Percentiles rank a stretch among this genome's conserved stretches.
These are phyloP conservation scores for Xylaria sp. DNA, from an alignment of 2,329 filamentous ascomycete genomes.

Conservation along the genomic window DNA sequence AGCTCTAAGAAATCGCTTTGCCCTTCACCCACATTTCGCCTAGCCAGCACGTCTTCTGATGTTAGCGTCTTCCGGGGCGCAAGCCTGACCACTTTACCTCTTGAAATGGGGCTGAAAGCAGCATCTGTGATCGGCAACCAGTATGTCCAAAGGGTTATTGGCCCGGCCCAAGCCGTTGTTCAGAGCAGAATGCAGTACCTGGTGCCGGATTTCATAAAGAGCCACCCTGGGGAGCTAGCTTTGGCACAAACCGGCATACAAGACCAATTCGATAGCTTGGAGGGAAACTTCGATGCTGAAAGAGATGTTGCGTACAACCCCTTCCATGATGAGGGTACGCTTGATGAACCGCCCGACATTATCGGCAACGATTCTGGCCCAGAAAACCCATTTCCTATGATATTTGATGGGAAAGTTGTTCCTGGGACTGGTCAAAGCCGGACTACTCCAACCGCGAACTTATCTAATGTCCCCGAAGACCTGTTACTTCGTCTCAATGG, in stretches of 20 bases:
- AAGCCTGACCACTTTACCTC: conserved; percentile 70
- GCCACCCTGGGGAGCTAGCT: conserved; percentile 56
- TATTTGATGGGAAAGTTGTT: conserved; percentile 61
- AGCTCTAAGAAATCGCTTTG: conserved; percentile 65
- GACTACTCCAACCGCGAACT: conserved; percentile 63
- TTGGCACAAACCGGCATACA: conserved; percentile 52
- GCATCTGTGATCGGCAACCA: conserved; percentile 62
- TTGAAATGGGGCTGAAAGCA: conserved; percentile 72
- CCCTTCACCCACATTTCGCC: conserved; percentile 73
- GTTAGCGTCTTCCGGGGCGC: conserved; percentile 72
- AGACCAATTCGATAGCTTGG: conserved; percentile 50
- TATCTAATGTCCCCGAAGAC: conserved; percentile 63
- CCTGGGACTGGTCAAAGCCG: conserved; percentile 57
- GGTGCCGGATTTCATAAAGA: conserved; percentile 50
- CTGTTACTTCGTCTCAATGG: conserved; percentile 67
- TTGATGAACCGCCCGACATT: conserved; percentile 52
- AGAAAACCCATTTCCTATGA: conserved; percentile 63
- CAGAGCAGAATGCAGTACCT: conserved; percentile 53
- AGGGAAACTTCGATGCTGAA: conserved; percentile 52
- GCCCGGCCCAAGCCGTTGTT: conserved; percentile 57
- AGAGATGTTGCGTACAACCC: conserved; percentile 53
- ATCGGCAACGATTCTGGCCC: conserved; percentile 65
- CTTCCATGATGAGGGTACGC: conserved; percentile 49
- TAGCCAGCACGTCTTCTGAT: conserved; percentile 73
- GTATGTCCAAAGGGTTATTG: conserved; percentile 57